Conservation (phyloP, 2,329 filamentous ascomycete species). For the Trichophyton simii region DNA sequence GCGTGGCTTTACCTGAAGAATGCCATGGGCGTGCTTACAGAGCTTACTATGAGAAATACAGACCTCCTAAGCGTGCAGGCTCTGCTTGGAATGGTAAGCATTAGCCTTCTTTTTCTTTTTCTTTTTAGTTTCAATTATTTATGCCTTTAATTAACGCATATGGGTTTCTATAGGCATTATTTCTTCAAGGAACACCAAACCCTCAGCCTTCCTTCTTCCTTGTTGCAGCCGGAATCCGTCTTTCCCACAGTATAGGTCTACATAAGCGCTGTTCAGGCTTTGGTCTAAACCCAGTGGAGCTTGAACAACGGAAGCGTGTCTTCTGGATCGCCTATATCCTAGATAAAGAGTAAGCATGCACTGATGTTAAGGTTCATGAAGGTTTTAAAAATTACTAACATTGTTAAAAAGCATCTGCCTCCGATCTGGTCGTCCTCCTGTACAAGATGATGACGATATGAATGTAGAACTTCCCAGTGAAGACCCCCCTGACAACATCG, state of each 20-base stretch:
- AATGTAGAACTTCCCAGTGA: constrained; percentile 91
- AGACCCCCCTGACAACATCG: constrained; percentile 81
- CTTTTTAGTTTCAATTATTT: background rate
- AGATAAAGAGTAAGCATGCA: constrained; percentile 49
- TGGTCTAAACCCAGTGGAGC: constrained; percentile 83
- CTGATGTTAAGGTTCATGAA: background rate
- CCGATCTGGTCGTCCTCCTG: constrained; percentile 57
- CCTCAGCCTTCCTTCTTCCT: constrained; percentile 88
- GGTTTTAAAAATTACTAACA: background rate
- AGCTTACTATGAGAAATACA: constrained; percentile 90
- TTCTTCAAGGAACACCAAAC: constrained; percentile 92
- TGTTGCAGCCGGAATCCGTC: constrained; percentile 75
- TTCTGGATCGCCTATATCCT: constrained; percentile 68
- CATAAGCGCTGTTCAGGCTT: constrained; percentile 90
- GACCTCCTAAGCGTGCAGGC: constrained; percentile 92
- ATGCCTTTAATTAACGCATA: background rate
- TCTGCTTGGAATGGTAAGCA: constrained; percentile 64
- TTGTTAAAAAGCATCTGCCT: constrained; percentile 45
- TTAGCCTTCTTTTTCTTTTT: no score
- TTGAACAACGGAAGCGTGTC: constrained; percentile 72
- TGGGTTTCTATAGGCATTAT: constrained; percentile 47
- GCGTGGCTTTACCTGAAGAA: constrained; percentile 96
- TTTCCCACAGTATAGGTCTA: constrained; percentile 86
- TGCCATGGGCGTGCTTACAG: constrained; percentile 81
- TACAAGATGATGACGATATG: constrained; percentile 72